Percentiles rank a stretch among this genome's conserved stretches.
Conservation (phyloP, 345 rosid genomes). For the Cardiospermum halicacabum region DNA sequence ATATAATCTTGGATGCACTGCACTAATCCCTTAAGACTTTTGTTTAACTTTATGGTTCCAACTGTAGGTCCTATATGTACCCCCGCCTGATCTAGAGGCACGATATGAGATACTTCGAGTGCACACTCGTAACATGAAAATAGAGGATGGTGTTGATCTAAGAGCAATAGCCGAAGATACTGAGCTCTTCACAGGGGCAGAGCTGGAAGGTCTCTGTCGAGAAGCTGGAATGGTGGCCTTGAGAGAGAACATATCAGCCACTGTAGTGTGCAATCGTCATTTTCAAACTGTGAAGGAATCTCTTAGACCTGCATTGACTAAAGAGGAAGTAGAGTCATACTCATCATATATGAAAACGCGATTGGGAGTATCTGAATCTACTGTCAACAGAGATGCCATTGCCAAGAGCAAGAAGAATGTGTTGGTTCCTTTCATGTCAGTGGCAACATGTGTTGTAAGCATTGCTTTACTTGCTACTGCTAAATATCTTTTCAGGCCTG, state of each 20-base stretch:
- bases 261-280: slow-evolving; percentile 53
- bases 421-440: slow-evolving; percentile 18
- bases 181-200: slow-evolving; percentile 84
- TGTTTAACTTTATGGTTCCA: slow-evolving; percentile 13
- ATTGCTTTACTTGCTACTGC: slow-evolving; percentile 32
- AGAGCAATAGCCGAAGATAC: slow-evolving; percentile 67
- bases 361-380: slow-evolving; percentile 5
- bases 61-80: slow-evolving; percentile 69
- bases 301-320: slow-evolving; percentile 71
- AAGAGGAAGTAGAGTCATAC: slow-evolving; percentile 51
- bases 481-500: slow-evolving; percentile 24
- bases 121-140: slow-evolving; percentile 75
- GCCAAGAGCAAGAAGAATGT: slow-evolving; percentile 16
- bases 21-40: background rate
- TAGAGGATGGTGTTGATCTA: slow-evolving; percentile 64
- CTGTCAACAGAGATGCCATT: background rate
- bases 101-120: slow-evolving; percentile 69
- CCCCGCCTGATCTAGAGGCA: slow-evolving; percentile 75
- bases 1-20: background rate
- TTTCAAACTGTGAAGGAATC: slow-evolving; percentile 59
- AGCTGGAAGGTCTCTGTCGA: slow-evolving; percentile 74
- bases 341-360: slow-evolving; percentile 48
- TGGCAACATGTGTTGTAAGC: slow-evolving; percentile 30
- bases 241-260: slow-evolving; percentile 72
- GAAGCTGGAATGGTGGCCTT: slow-evolving; percentile 84